Percentiles rank a stretch among this genome's conserved stretches.
phyloP scores from a whole-genome alignment of 495 filamentous ascomycete genomes.

The Aspergillus saccharolyticus region DNA sequence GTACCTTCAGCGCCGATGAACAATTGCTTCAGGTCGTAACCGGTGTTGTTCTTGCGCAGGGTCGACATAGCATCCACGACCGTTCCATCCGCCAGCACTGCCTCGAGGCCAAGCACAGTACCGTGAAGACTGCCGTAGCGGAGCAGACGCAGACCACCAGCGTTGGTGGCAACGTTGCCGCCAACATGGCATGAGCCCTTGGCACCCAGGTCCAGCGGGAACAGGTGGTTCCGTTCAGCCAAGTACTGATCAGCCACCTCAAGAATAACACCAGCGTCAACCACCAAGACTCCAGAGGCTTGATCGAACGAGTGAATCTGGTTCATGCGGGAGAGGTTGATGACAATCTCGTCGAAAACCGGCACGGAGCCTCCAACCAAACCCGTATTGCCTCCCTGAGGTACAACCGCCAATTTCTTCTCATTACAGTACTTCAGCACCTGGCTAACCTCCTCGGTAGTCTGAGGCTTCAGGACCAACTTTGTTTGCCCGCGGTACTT shows the following conservation, averaged over 20 bases:
- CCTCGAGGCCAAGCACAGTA: conserved; percentile 86
- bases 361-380: conserved; percentile 92
- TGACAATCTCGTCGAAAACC: conserved; percentile 95
- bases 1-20: conserved; percentile 96
- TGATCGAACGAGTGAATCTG: conserved; percentile 86
- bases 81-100: conserved; percentile 86
- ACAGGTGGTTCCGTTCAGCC: conserved; percentile 73
- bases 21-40: conserved; percentile 95
- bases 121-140: conserved; percentile 94
- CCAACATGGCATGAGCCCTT: conserved; percentile 98
- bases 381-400: conserved; percentile 94
- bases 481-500: conserved; percentile 91
- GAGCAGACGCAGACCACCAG: conserved; percentile 82
- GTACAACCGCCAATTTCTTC: conserved; percentile 86
- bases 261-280: conserved; percentile 84
- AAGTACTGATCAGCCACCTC: conserved; percentile 83
- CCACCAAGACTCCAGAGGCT: conserved; percentile 84
- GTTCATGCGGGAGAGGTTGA: conserved; percentile 86
- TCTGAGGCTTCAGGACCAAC: conserved; percentile 78
- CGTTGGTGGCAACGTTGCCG: conserved; percentile 97
- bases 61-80: conserved; percentile 81
- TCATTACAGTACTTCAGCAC: conserved; percentile 92
- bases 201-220: conserved; percentile 91
- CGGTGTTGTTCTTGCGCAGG: conserved; percentile 96
- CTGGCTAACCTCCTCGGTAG: conserved; percentile 78